Conservation (phyloP, 2,329 filamentous ascomycete species). For the Whalleya microplaca region DNA sequence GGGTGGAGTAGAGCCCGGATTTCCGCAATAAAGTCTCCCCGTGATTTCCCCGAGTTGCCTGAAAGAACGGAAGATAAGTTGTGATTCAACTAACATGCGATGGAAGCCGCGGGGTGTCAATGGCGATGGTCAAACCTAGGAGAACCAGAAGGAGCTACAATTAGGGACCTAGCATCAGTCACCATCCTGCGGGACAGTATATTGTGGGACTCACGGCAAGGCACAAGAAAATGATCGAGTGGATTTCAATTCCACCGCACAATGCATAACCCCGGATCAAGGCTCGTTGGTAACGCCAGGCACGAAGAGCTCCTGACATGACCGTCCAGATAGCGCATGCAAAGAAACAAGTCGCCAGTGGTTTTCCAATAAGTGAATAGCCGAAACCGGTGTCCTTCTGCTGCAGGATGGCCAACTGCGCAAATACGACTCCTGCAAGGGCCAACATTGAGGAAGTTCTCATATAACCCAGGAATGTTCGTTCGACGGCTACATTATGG, state of each 20-base stretch:
- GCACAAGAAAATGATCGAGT: slow-evolving; percentile 5
- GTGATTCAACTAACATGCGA: slow-evolving; percentile 5
- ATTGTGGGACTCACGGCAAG: slow-evolving; percentile 2
- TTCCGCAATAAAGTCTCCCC: slow-evolving; percentile 12
- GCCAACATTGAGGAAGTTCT: slow-evolving; percentile 58
- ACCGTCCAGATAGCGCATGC: slow-evolving; percentile 12
- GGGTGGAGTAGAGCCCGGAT: background rate
- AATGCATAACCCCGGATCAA: slow-evolving; percentile 6
- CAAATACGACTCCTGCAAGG: slow-evolving; percentile 4
- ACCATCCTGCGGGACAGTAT: slow-evolving; percentile 8
- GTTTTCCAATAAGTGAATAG: slow-evolving; percentile 10
- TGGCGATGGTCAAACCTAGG: slow-evolving; percentile 12
- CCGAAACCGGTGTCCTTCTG: slow-evolving; percentile 11
- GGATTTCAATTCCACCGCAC: slow-evolving; percentile 8
- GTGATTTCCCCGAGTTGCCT: slow-evolving; percentile 21
- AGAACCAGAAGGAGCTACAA: slow-evolving; percentile 13
- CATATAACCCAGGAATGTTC: slow-evolving; percentile 75
- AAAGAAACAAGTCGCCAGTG: slow-evolving; percentile 5
- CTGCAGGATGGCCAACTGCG: slow-evolving; percentile 13
- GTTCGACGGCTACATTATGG: slow-evolving; percentile 63
- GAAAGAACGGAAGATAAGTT: slow-evolving; percentile 7
- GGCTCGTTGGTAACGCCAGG: slow-evolving; percentile 8
- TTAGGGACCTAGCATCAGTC: slow-evolving; percentile 18
- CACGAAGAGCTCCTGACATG: slow-evolving; percentile 5
- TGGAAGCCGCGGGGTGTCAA: slow-evolving; percentile 9